A percentile compares a stretch with the other conserved stretches of the same genome.
Conservation (phyloP, 129 eudicot genomes). For the Dittrichia graveolens region DNA sequence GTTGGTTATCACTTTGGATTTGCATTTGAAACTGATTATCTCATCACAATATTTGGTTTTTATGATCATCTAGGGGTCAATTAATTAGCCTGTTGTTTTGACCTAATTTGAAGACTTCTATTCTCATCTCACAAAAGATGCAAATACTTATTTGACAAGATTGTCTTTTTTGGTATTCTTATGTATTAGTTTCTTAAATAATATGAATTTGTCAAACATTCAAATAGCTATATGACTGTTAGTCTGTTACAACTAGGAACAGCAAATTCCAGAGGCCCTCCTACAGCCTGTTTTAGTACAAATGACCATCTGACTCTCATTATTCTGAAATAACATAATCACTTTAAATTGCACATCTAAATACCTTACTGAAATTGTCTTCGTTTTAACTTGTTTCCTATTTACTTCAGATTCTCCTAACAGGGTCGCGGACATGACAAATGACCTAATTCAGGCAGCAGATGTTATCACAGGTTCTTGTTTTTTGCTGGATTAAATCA, state of each 20-base stretch:
- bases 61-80: not conserved
- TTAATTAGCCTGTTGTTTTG: not conserved
- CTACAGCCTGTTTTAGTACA: not conserved
- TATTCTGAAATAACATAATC: too few species aligned
- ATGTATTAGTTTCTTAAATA: too few species aligned
- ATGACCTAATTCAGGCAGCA: not conserved
- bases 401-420: constrained; percentile 12
- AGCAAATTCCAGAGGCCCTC: not conserved
- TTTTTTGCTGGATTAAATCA: not conserved
- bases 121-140: too few species aligned
- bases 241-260: too few species aligned
- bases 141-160: too few species aligned
- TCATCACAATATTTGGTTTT: not conserved
- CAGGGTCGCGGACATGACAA: not conserved
- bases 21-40: not conserved
- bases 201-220: too few species aligned
- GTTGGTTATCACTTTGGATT: not conserved
- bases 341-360: not conserved
- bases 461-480: not conserved
- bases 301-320: too few species aligned
- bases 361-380: not conserved
- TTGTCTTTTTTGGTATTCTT: too few species aligned
- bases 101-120: too few species aligned
- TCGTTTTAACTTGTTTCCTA: not conserved
- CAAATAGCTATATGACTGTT: too few species aligned